Base-by-base conservation (phyloP, 352 stramenopile genomes). In the Halophytophthora batemanensis region DNA sequence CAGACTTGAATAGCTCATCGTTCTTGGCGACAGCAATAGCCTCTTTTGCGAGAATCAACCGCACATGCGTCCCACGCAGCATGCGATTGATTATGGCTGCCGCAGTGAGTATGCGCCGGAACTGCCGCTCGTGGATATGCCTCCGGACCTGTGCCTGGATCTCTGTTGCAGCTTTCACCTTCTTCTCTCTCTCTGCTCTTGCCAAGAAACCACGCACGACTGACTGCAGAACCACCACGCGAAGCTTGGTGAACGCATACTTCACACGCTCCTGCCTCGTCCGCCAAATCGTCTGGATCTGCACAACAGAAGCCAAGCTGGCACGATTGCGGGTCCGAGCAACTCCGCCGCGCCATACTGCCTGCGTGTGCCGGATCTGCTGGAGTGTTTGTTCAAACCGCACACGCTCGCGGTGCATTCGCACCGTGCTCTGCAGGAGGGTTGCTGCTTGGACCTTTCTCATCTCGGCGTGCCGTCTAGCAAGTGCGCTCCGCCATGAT, bases 81-180 rank as follows among this genome's bases (percentile, higher is more conserved):
- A 62, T 56, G 17, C 66, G 66, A 51, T 76, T 72, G 3, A 76
- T 62, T 1, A 19, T 58, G 41, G 56, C 50, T 45, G 59, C 62
- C 0, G 66, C 62, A 25, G 25, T 34, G 10, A 60, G 15, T 8
- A 12, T 43, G 13, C 36, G 56, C 18, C 47, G 48, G 43, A 65
- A 70, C 14, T 62, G 33, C 23, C 25, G 43, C 25, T 56, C 13
- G 33, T 52, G 54, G 8, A 69, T 43, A 49, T 61, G 41, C 21
- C 52, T 50, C 12, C 66, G 52, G 13, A 59, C 53, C 19, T 76
- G 51, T 1, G 66, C 40, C 46, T 76, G 66, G 47, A 76, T 76
- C 18, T 58, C 39, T 25, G 31, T 39, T 11, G 48, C 63, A 3
- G 62, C 63, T 33, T 68, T 46, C 13, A 17, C 15, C 41, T 61